Base-by-base conservation (phyloP, 257 asterid genomes). In the Prunella vulgaris region DNA sequence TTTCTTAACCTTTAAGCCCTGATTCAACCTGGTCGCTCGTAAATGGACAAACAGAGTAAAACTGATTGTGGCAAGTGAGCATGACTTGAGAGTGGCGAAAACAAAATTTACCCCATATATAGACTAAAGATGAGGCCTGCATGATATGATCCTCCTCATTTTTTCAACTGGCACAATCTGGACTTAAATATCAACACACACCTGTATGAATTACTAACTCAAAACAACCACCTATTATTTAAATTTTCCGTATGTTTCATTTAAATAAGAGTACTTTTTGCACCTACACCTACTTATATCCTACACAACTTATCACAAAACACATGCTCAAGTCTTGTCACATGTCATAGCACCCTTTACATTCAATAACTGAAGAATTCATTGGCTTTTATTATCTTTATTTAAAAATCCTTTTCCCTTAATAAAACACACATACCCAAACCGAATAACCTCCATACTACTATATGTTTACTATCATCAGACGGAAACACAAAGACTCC, bases 381-480 rank as follows among this genome's bases (percentile, higher is more conserved):
- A 52, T 28, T 27, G 24, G 62, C 68, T 42, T 76, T 69, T 53
- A n/a, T 25, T 25, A 56, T 51, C 42, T 56, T 59, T 38, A 62
- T 74, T 46, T 63, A 30, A 59, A 12, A n/a, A 15, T 46, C 27
- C 15, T 10, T 61, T 32, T 66, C 65, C 63, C 33, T 54, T 1
- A 60, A 71, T 8, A 66, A 30, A 15, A 17, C 24, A 32, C 40
- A 53, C 30, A 1, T 17, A 49, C 62, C 24, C 38, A n/a, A n/a
- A n/a, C n/a, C n/a, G n/a, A n/a, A n/a, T n/a, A n/a, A n/a, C n/a
- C n/a, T n/a, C n/a, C n/a, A n/a, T n/a, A n/a, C n/a, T n/a, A n/a
- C n/a, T n/a, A n/a, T 51, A 15, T 8, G n/a, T 63, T 60, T 42
- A 18, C 24, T 20, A 40, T 56, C 73, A 68, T 69, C 68, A 56